phyloP scores from a whole-genome alignment of 2,329 filamentous ascomycete species.

The Alternaria novae-zelandiae region DNA sequence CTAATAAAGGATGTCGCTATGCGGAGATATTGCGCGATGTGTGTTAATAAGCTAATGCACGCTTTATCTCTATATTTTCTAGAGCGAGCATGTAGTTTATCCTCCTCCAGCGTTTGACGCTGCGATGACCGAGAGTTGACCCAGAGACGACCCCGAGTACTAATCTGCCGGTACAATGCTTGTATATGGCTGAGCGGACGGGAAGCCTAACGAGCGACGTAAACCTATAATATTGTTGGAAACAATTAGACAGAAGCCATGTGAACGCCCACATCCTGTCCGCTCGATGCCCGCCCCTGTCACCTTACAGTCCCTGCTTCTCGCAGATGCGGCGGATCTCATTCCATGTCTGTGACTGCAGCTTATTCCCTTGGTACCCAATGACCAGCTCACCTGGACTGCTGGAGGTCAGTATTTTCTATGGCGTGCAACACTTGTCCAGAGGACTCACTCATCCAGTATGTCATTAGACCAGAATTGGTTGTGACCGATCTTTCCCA shows the following conservation, averaged over 20 bases:
- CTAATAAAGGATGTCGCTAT: too few species aligned
- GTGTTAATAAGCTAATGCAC: too few species aligned
- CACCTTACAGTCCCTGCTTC: background rate
- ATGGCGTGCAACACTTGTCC: background rate
- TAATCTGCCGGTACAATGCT: background rate
- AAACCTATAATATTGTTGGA: background rate
- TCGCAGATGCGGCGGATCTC: background rate
- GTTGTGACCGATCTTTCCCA: background rate
- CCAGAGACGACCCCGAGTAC: too few species aligned
- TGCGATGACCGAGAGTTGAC: too few species aligned
- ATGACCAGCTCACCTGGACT: background rate
- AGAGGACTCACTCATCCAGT: background rate
- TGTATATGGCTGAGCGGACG: background rate
- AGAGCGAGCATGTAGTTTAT: too few species aligned
- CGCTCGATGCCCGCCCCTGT: background rate
- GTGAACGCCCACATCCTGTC: background rate
- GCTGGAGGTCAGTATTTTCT: background rate
- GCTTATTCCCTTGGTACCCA: background rate
- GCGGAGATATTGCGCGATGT: too few species aligned
- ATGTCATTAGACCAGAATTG: background rate
- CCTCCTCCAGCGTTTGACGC: too few species aligned
- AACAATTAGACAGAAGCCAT: too few species aligned
- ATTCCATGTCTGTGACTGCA: background rate
- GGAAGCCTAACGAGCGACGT: background rate
- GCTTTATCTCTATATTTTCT: too few species aligned